Base-by-base conservation (phyloP, 176 grass and related monocot genomes). In the Olyra latifolia region DNA sequence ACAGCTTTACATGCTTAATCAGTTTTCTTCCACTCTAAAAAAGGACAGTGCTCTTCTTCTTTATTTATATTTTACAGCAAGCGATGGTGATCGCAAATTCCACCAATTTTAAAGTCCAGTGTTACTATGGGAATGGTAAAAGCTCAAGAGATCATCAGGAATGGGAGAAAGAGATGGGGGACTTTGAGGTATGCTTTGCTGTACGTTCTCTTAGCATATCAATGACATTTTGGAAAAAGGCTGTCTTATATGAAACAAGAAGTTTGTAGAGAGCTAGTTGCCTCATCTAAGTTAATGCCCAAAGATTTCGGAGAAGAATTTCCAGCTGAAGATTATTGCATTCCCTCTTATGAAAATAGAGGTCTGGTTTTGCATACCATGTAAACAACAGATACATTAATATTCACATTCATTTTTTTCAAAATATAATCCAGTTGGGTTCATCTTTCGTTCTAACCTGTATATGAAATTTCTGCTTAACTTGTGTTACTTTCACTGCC, bases 51-150 rank as follows among this genome's bases (percentile, higher is more conserved):
- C 20, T 79, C 25, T n/a, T n/a, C 20, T 35, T 45, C 8, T 82
- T 13, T 52, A 64, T 83, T 82, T 62, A 55, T 77, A 69, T 78
- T 87, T 80, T 83, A 78, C 66, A 97, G 95, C 95, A 97, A 97
- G 92, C 95, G 16, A 47, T 90, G 80, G 95, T 98, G 46, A 98
- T 98, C 29, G 82, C 80, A 19, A 87, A 89, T 73, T 92, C 89
- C 63, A 98, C 95, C 20, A 75, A 88, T 80, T 94, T 98, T 71
- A 98, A 94, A 89, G 92, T 98, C 82, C 56, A 79, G 44, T 79
- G 83, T 68, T 81, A 98, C 55, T 54, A 91, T 71, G 92, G 92
- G 63, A 74, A 59, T 57, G 47, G 80, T 30, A 92, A 69, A 87
- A 82, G 44, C 77, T 82, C 86, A 30, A 97, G 87, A 79, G 85